Conservation (phyloP, 345 rosid species). For the Moricandia moricandioides region DNA sequence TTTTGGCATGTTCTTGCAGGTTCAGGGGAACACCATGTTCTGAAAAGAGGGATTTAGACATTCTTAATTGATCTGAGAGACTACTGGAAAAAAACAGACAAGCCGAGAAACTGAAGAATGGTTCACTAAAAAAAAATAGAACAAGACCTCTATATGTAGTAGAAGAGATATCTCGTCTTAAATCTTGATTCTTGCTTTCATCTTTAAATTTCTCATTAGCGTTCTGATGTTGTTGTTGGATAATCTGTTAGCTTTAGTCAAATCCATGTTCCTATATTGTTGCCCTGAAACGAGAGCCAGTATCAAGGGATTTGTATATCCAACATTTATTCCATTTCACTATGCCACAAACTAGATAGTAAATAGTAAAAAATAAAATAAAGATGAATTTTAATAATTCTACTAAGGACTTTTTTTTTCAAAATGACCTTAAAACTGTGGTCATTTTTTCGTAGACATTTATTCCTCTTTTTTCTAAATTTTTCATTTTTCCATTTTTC, state of each 20-base stretch:
- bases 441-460: no score
- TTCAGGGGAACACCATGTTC: constrained; percentile 11
- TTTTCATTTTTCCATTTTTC: no score
- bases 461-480: no score
- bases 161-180: background rate
- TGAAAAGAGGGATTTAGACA: background rate
- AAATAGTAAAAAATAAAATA: no score
- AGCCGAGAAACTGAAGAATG: constrained; percentile 13
- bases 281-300: background rate
- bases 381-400: no score
- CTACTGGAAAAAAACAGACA: background rate
- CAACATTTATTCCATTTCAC: background rate
- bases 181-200: background rate
- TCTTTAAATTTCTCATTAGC: background rate
- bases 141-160: constrained; percentile 3
- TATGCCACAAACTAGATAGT: background rate
- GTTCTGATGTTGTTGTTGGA: constrained; percentile 6
- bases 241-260: background rate
- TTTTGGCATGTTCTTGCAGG: constrained; percentile 14
- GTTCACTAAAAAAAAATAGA: constrained; percentile 1
- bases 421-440: no score
- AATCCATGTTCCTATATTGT: background rate
- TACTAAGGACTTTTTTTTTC: no score
- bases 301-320: background rate
- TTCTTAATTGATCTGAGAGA: background rate